Evolutionary conservation across 768 basidiomycete genomes (phyloP).

Genomic region (Russula ochroleuca): DNA sequence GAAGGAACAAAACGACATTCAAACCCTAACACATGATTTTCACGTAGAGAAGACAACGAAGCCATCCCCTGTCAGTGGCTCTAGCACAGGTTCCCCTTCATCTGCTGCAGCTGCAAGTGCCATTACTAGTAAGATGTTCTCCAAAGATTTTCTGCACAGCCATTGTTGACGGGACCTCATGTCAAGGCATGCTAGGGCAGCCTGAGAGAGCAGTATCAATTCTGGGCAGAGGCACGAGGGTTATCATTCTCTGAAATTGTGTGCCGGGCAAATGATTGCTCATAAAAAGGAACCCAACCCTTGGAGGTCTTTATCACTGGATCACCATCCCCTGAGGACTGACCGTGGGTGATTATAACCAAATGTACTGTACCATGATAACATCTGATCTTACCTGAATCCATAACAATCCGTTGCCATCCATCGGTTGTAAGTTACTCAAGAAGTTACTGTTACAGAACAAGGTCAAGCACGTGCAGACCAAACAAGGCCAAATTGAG

Average conservation of each 20-base stretch:
- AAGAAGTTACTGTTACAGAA: too few species aligned
- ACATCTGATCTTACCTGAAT: not conserved
- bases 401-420: not conserved
- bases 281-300: not conserved
- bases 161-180: not conserved
- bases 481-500: not conserved
- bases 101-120: not conserved
- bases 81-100: not conserved
- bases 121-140: not conserved
- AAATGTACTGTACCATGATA: not conserved
- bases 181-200: not conserved
- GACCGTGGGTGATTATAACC: not conserved
- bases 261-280: not conserved
- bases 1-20: not conserved
- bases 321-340: not conserved
- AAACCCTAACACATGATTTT: not conserved
- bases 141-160: not conserved
- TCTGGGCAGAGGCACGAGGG: not conserved
- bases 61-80: constrained; percentile 4
- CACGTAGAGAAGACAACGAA: not conserved
- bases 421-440: not conserved
- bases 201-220: not conserved
- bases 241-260: not conserved
- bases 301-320: too few species aligned
- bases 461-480: too few species aligned